These are phyloP conservation scores for Pochonia chlamydosporia DNA, from an alignment of 2,329 filamentous ascomycete species.

Conservation along the genomic window DNA sequence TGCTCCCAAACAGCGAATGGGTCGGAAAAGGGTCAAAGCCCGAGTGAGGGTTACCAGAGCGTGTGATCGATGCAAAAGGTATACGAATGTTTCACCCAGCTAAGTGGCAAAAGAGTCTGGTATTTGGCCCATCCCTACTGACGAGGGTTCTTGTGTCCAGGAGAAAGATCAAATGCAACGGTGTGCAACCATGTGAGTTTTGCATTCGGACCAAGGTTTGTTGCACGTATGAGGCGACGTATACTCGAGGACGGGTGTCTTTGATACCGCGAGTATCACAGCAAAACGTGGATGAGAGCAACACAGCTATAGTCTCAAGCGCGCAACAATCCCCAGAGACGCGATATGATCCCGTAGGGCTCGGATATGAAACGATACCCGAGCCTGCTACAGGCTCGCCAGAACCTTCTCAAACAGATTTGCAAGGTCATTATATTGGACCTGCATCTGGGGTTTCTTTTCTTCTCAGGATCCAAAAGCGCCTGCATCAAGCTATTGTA, in stretches of 20 bases:
- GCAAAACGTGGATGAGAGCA: conserved; percentile 4
- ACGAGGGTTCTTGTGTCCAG: too few species aligned
- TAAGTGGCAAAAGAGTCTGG: too few species aligned
- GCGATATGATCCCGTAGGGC: too few species aligned
- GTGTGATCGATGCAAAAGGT: conserved; percentile 22
- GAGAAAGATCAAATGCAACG: too few species aligned
- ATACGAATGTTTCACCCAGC: conserved; percentile 6
- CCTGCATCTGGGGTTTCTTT: conserved; percentile 25
- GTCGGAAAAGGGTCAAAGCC: too few species aligned
- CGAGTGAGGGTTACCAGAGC: conserved; percentile 19
- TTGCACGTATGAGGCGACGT: conserved; percentile 20
- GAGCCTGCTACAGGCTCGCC: conserved; percentile 13
- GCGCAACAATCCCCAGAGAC: too few species aligned
- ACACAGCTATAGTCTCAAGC: conserved; percentile 3
- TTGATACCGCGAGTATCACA: too few species aligned
- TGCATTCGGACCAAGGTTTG: conserved; percentile 10
- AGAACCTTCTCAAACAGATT: conserved; percentile 22
- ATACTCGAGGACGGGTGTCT: conserved; percentile 19
- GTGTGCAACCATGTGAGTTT: too few species aligned
- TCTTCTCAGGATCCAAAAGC: conserved; percentile 9
- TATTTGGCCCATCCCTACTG: too few species aligned
- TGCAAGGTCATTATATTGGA: conserved; percentile 26
- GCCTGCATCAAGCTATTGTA: too few species aligned
- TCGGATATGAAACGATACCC: conserved; percentile 3
- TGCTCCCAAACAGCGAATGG: too few species aligned